Percentiles rank a stretch among this genome's conserved stretches.
phyloP scores from a whole-genome alignment of 768 basidiomycete species.

The Lentinula edodes region DNA sequence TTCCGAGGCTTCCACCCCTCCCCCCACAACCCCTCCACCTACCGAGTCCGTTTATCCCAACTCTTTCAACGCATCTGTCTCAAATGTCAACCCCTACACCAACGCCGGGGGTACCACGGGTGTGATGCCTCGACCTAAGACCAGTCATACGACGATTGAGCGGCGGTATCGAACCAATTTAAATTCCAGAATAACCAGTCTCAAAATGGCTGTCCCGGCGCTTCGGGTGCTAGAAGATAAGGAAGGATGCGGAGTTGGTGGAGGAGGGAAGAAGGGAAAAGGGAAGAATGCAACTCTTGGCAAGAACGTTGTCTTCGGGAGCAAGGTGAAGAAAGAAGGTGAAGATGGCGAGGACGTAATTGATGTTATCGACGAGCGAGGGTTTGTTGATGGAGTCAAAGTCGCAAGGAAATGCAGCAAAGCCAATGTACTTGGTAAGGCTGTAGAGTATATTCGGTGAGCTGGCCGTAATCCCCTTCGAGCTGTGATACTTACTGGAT shows the following conservation, averaged over 20 bases:
- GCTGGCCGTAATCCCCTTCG: slow-evolving; percentile 8
- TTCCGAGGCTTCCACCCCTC: slow-evolving; percentile 28
- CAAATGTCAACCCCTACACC: slow-evolving; percentile 11
- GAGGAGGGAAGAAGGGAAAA: slow-evolving; percentile 43
- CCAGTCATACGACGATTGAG: slow-evolving; percentile 87
- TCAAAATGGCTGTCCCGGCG: slow-evolving; percentile 79
- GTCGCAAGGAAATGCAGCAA: slow-evolving; percentile 89
- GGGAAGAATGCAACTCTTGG: slow-evolving; percentile 21
- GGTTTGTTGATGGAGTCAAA: slow-evolving; percentile 89
- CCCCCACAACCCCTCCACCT: slow-evolving; percentile 31
- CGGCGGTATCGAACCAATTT: slow-evolving; percentile 85
- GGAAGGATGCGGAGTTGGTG: slow-evolving; percentile 26
- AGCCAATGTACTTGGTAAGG: slow-evolving; percentile 85
- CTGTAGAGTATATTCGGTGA: slow-evolving; percentile 81
- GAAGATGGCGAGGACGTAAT: slow-evolving; percentile 29
- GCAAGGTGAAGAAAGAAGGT: slow-evolving; percentile 22
- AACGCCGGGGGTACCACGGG: slow-evolving; percentile 7
- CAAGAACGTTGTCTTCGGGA: slow-evolving; percentile 19
- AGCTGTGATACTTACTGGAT: not conserved
- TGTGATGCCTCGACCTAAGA: slow-evolving; percentile 55
- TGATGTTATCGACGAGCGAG: slow-evolving; percentile 73
- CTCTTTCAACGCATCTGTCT: slow-evolving; percentile 6
- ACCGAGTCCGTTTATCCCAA: not conserved
- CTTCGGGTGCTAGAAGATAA: slow-evolving; percentile 71
- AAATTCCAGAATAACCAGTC: slow-evolving; percentile 77